Percentiles rank a stretch among this genome's conserved stretches.
phyloP scores from a whole-genome alignment of 1,284 basidiomycete species.

The Cronartium quercuum region DNA sequence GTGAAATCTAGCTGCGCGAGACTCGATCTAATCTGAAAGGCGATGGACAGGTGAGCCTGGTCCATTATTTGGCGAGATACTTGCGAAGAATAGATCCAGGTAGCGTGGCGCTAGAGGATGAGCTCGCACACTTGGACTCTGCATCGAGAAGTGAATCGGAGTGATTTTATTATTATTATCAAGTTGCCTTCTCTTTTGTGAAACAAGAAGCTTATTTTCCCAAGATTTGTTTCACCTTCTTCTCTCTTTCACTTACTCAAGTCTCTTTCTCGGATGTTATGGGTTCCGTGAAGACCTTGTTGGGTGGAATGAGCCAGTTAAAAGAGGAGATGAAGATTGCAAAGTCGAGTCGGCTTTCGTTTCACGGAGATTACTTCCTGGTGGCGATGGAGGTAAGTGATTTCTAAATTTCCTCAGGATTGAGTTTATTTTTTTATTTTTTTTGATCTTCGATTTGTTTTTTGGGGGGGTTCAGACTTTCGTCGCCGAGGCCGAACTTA shows the following conservation, averaged over 20 bases:
- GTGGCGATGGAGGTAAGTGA: slow-evolving; percentile 55
- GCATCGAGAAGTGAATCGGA: slow-evolving; percentile 64
- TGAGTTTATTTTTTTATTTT: no score
- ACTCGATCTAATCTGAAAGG: slow-evolving; percentile 56
- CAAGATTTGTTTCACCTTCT: background rate
- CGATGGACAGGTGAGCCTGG: slow-evolving; percentile 68
- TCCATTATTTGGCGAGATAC: slow-evolving; percentile 74
- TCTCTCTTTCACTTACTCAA: slow-evolving; percentile 47
- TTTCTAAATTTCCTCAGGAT: background rate
- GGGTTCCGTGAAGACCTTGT: slow-evolving; percentile 59
- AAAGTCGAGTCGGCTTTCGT: slow-evolving; percentile 47
- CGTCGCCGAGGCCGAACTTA: slow-evolving; percentile 4
- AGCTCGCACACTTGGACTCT: slow-evolving; percentile 71
- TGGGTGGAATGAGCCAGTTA: slow-evolving; percentile 58
- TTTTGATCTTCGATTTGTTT: no score
- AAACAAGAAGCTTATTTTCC: background rate
- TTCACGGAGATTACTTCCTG: slow-evolving; percentile 59
- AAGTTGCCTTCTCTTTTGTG: slow-evolving; percentile 2
- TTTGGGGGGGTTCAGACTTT: slow-evolving; percentile 9
- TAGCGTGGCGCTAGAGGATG: slow-evolving; percentile 68
- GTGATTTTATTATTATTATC: background rate
- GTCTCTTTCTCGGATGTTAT: slow-evolving; percentile 64
- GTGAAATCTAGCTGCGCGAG: slow-evolving; percentile 62
- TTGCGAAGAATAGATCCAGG: slow-evolving; percentile 65
- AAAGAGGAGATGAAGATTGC: slow-evolving; percentile 57